These are phyloP conservation scores for Aspergillus asperescens DNA, from an alignment of 495 filamentous ascomycete species.

Conservation along the genomic window DNA sequence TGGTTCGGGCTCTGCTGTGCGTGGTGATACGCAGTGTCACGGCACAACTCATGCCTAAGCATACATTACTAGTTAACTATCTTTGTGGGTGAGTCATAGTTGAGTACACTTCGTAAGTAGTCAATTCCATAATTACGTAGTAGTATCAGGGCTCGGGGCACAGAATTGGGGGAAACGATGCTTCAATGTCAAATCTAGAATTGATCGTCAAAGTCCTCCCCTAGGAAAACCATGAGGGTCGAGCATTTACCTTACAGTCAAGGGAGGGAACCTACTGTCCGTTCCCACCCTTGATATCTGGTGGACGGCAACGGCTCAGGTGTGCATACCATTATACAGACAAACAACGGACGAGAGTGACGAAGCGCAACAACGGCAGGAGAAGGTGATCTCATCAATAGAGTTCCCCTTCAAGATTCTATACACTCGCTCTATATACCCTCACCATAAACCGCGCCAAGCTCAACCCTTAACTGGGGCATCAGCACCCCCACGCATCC, in stretches of 20 bases:
- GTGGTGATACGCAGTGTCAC: no score
- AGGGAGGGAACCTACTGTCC: background rate
- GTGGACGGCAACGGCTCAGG: background rate
- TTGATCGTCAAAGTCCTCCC: background rate
- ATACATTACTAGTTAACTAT: no score
- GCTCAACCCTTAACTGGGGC: slow-evolving; percentile 18
- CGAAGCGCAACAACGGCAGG: background rate
- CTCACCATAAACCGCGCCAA: slow-evolving; percentile 1
- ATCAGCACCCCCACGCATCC: slow-evolving; percentile 48
- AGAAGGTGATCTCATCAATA: background rate
- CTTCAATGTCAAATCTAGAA: background rate
- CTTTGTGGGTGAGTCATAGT: no score
- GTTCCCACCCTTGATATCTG: background rate
- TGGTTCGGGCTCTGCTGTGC: no score
- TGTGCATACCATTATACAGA: background rate
- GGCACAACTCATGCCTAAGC: no score
- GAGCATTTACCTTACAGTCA: background rate
- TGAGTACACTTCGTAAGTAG: no score
- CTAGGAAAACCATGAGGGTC: background rate
- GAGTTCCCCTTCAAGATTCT: background rate
- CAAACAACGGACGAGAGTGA: background rate
- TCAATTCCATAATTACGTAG: no score
- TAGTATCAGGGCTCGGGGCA: no score
- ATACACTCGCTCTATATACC: slow-evolving; percentile 1
- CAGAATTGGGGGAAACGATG: no score